Percentiles rank a stretch among this genome's conserved stretches.
Evolutionary conservation across 2,329 filamentous ascomycete species (phyloP).

Genomic region (Zalaria obscura): DNA sequence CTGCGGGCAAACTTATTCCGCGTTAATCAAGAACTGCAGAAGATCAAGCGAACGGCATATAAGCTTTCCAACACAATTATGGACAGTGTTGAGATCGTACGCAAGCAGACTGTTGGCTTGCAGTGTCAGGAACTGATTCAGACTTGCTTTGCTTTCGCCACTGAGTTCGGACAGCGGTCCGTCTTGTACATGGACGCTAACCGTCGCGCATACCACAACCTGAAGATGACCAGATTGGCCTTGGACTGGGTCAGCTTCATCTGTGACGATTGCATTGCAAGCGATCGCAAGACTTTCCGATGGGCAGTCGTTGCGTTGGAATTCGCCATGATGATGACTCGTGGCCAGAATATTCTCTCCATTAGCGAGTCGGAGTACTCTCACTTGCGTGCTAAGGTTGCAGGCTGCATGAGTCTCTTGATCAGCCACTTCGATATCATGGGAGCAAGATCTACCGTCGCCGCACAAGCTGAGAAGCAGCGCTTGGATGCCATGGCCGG

Average conservation of each 20-base stretch:
- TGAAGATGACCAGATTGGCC: constrained; percentile 83
- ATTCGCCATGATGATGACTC: constrained; percentile 94
- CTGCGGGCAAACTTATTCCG: constrained; percentile 86
- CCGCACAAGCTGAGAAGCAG: constrained; percentile 87
- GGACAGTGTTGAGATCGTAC: constrained; percentile 91
- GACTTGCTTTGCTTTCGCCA: constrained; percentile 97
- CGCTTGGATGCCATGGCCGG: constrained; percentile 66
- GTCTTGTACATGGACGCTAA: constrained; percentile 94
- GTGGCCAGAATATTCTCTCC: constrained; percentile 82
- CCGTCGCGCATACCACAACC: constrained; percentile 88
- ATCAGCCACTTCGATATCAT: constrained; percentile 99
- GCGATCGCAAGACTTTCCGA: constrained; percentile 88
- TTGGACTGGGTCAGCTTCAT: constrained; percentile 98
- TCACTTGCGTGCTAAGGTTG: constrained; percentile 71
- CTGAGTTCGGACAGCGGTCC: constrained; percentile 91
- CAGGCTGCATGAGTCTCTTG: constrained; percentile 90
- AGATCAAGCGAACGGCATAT: constrained; percentile 90
- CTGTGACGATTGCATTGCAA: constrained; percentile 88
- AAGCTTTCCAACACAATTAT: constrained; percentile 96
- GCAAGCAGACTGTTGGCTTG: constrained; percentile 67
- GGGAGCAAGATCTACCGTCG: constrained; percentile 84
- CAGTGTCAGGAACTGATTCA: constrained; percentile 94
- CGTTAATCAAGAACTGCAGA: constrained; percentile 79
- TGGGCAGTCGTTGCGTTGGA: constrained; percentile 94
- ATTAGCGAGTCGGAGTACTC: constrained; percentile 81